Evolutionary conservation across 805 yeast species (phyloP), one percentile per base, ranked within the genome.

Genomic region (Pichia nakasei): DNA sequence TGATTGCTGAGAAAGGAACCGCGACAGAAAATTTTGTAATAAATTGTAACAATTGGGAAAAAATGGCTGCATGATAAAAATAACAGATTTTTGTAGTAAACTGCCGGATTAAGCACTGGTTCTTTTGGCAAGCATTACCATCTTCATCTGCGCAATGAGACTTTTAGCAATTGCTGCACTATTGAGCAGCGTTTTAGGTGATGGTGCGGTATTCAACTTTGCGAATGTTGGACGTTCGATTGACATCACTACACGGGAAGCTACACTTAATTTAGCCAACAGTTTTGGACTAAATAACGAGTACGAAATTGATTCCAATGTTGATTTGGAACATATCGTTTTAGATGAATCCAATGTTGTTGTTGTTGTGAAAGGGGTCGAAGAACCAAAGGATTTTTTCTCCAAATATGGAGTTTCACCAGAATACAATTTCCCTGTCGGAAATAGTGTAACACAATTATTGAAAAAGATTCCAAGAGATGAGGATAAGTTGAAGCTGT

Each of bases 221-320:
- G 32, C 18, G 3, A 13, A 12, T 3, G 32, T 29, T 13, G 17
- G 17, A 6, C 32, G 7, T 4, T 29, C 32, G 15, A 9, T 29
- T 29, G 32, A 29, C 13, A 29, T 29, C 17, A 9, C 32, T 9
- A 29, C 17, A 8, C n/a, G 17, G 7, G 32, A 29, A 29, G 32
- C 32, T 3, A 55, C 65, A 27, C 54, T 66, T 44, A 70, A 68
- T 52, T 64, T 74, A 48, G 70, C 75, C 33, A 76, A 72, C 50
- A 66, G 63, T 44, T 63, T 70, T 42, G 73, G 64, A 20, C 62
- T 68, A 21, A 63, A 70, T 20, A 64, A 61, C 20, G 56, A 57
- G 46, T 67, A 64, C 49, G 52, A 58, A 27, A 45, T 72, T 35
- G 65, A 64, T 20, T 52, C 57, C n/a, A 49, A 55, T 20, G 59